phyloP scores from a whole-genome alignment of 805 yeast genomes.

The Wickerhamiella alocasiicola region DNA sequence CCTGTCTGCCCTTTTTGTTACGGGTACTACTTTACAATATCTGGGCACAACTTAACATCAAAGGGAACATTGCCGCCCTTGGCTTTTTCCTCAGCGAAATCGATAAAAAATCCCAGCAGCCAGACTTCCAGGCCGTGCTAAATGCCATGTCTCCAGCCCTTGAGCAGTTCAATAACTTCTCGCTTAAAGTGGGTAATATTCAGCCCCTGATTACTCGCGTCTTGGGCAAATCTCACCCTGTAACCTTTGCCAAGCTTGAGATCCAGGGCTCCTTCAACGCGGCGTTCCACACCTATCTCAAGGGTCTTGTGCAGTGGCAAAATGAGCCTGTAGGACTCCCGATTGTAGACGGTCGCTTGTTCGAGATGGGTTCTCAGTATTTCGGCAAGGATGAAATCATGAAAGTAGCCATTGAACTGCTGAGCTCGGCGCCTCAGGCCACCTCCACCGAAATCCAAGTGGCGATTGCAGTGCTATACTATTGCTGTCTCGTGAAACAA shows the following conservation, averaged over 20 bases:
- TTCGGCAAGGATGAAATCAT: constrained; percentile 7
- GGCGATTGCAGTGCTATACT: constrained; percentile 10
- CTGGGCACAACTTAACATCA: constrained; percentile 20
- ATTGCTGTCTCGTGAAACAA: constrained; percentile 4
- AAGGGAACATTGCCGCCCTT: constrained; percentile 2
- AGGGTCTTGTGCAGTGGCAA: constrained; percentile 10
- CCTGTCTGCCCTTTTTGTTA: constrained; percentile 42
- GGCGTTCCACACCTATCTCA: constrained; percentile 1
- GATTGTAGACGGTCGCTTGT: neutral
- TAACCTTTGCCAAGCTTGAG: constrained; percentile 3
- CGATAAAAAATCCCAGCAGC: neutral
- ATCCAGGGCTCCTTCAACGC: constrained; percentile 4
- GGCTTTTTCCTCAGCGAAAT: constrained; percentile 1
- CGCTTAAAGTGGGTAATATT: neutral
- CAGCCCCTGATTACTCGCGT: neutral
- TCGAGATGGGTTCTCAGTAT: constrained; percentile 1
- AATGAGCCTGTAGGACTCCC: constrained; percentile 7
- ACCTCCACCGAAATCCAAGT: constrained; percentile 6
- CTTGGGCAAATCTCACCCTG: neutral
- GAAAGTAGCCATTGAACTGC: neutral
- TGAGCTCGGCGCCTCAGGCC: neutral
- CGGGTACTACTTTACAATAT: constrained; percentile 38
- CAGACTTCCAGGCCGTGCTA: constrained; percentile 5
- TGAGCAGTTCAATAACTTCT: neutral
- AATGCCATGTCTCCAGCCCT: neutral